Percentiles rank a stretch among this genome's conserved stretches.
These are phyloP conservation scores for Metschnikowia colocasiae DNA, from an alignment of 805 yeast species.

Conservation along the genomic window DNA sequence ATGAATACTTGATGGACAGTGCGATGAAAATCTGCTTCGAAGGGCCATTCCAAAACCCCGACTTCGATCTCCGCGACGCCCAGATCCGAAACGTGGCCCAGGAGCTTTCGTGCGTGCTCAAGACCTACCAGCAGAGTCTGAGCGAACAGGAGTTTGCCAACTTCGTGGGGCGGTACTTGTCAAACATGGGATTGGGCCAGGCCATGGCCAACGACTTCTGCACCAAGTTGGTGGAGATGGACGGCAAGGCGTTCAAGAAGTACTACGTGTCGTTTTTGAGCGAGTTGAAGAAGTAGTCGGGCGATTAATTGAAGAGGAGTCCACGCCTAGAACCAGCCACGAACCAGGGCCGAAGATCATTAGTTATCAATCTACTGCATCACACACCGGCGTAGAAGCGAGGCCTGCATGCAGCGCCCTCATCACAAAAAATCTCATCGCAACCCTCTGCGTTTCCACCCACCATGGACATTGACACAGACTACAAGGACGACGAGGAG, in stretches of 20 bases:
- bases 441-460: not conserved
- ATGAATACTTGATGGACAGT: constrained; percentile 64
- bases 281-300: constrained; percentile 31
- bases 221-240: constrained; percentile 50
- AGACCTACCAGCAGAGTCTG: constrained; percentile 39
- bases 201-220: constrained; percentile 61
- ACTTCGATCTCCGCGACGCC: constrained; percentile 71
- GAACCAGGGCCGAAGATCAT: no score
- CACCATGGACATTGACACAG: not conserved
- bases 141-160: constrained; percentile 44
- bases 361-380: no score
- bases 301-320: no score
- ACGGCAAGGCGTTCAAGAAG: constrained; percentile 65
- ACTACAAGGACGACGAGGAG: constrained; percentile 82
- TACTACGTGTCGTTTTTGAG: constrained; percentile 50
- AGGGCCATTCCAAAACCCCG: constrained; percentile 68
- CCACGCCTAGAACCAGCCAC: no score
- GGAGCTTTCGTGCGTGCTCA: constrained; percentile 70
- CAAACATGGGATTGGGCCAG: constrained; percentile 53
- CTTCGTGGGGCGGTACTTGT: constrained; percentile 51
- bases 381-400: no score
- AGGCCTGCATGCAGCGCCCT: not conserved
- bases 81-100: constrained; percentile 69
- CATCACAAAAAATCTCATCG: not conserved
- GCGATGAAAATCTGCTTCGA: constrained; percentile 69